A percentile compares a stretch with the other conserved stretches of the same genome.
phyloP scores from a whole-genome alignment of 202 grass and related monocot species.

The Setaria viridis region DNA sequence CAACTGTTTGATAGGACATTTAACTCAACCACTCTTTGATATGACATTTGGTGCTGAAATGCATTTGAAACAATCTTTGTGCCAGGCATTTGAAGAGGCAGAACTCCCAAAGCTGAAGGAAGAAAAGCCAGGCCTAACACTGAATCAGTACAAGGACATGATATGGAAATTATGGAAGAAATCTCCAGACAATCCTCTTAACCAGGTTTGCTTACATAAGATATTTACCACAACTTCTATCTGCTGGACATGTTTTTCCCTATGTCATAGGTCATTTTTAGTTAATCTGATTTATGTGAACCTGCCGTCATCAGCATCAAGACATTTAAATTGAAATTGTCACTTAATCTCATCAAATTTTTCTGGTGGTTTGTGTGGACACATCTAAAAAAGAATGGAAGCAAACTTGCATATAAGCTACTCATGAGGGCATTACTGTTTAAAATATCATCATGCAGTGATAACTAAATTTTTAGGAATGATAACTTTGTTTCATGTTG shows the following conservation, averaged over 20 bases:
- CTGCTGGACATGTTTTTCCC: background rate
- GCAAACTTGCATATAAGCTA: background rate
- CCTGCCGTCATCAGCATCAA: background rate
- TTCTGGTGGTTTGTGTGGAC: background rate
- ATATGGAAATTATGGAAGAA: conserved; percentile 99
- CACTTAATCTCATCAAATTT: background rate
- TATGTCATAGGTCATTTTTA: background rate
- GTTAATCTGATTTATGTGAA: conserved; percentile 1
- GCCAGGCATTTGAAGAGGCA: conserved; percentile 91
- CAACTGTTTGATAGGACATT: background rate
- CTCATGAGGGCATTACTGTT: background rate
- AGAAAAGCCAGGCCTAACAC: conserved; percentile 93
- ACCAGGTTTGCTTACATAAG: conserved; percentile 65
- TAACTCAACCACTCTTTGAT: background rate
- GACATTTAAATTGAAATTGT: background rate
- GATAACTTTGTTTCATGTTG: background rate
- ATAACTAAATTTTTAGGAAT: background rate
- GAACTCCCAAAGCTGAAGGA: conserved; percentile 96
- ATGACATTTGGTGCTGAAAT: background rate
- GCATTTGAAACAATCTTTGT: conserved; percentile 24
- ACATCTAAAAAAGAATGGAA: background rate
- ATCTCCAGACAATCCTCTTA: conserved; percentile 95
- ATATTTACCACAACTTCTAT: background rate
- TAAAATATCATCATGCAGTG: background rate
- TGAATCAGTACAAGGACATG: conserved; percentile 99